Evolutionary conservation across 495 filamentous ascomycete species (phyloP).

Genomic region (Neurospora africana): DNA sequence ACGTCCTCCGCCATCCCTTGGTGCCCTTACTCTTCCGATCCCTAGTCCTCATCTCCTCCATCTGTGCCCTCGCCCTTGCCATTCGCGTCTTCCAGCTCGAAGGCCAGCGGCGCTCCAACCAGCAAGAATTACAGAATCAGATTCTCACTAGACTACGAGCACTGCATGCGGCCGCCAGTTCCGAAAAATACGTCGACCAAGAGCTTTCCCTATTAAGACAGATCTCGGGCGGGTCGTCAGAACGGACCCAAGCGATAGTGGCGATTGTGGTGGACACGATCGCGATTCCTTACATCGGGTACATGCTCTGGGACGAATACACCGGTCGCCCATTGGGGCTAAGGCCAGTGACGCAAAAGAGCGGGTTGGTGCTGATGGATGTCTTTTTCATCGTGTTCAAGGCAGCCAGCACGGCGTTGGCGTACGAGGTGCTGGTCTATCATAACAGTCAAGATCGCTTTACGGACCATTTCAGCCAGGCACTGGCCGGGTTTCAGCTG

Average conservation of each 20-base stretch:
- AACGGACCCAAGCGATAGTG: slow-evolving; percentile 71
- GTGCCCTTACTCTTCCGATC: slow-evolving; percentile 77
- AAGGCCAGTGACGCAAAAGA: slow-evolving; percentile 70
- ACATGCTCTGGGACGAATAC: slow-evolving; percentile 96
- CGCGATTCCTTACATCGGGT: slow-evolving; percentile 79
- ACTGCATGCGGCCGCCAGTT: not conserved
- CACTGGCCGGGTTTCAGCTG: slow-evolving; percentile 69
- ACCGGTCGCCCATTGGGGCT: slow-evolving; percentile 85
- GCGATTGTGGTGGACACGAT: slow-evolving; percentile 84
- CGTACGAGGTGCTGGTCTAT: slow-evolving; percentile 74
- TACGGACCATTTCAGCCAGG: slow-evolving; percentile 63
- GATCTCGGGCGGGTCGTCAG: slow-evolving; percentile 21
- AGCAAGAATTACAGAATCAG: slow-evolving; percentile 17
- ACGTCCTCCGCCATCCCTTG: slow-evolving; percentile 67
- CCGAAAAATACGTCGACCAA: not conserved
- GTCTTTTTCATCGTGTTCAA: slow-evolving; percentile 95
- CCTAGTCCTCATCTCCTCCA: slow-evolving; percentile 71
- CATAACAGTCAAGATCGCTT: slow-evolving; percentile 34
- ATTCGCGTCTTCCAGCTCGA: slow-evolving; percentile 60
- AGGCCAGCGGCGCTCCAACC: slow-evolving; percentile 4
- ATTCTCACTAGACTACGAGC: not conserved
- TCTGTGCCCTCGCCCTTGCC: slow-evolving; percentile 70
- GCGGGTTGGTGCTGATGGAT: slow-evolving; percentile 79
- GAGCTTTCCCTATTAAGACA: not conserved
- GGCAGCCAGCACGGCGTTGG: slow-evolving; percentile 78